Evolutionary conservation across 2,329 filamentous ascomycete species (phyloP).

Genomic region (Rhynchosporium agropyri): DNA sequence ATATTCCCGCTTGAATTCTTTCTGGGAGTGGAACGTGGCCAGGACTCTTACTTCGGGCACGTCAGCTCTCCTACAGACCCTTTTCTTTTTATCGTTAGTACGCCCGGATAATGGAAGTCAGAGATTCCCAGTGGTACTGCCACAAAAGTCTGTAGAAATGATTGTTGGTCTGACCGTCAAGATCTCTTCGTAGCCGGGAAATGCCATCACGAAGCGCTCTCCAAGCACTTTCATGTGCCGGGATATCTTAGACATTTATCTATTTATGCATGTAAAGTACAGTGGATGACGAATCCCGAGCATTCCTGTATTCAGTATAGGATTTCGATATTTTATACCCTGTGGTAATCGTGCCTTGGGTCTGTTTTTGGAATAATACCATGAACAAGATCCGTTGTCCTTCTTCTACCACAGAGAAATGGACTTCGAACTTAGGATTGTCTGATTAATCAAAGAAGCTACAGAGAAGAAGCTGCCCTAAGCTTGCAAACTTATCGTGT

Average conservation of each 20-base stretch:
- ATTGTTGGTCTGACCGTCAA: slow-evolving; percentile 11
- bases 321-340: background rate
- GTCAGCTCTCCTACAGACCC: background rate
- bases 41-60: background rate
- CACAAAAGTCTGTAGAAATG: background rate
- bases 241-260: background rate
- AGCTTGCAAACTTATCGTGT: too few relatives aligned
- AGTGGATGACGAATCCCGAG: slow-evolving; percentile 4
- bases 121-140: slow-evolving; percentile 4
- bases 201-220: background rate
- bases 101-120: background rate
- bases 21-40: background rate
- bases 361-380: background rate
- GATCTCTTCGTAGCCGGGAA: background rate
- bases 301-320: background rate
- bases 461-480: too few relatives aligned
- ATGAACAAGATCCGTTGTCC: background rate
- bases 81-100: slow-evolving; percentile 2
- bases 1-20: slow-evolving; percentile 1
- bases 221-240: background rate
- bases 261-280: background rate
- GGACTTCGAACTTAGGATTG: too few relatives aligned
- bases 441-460: too few relatives aligned
- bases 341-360: background rate
- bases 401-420: background rate